Base-by-base conservation (phyloP, 2,329 filamentous ascomycete species). In the Byssochlamys sp. region DNA sequence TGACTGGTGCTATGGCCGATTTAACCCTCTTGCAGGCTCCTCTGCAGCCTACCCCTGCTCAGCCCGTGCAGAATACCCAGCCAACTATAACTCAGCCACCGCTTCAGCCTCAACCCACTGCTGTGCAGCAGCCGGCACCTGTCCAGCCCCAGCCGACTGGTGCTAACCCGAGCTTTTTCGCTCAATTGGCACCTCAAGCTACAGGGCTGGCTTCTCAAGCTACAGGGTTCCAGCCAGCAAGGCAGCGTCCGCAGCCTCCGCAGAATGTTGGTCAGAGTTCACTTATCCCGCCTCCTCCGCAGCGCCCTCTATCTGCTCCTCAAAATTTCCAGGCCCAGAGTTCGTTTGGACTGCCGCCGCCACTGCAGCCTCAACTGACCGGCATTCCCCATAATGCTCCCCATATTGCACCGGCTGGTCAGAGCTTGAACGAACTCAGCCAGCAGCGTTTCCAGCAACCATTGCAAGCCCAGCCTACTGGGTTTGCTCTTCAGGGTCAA, bases 281-380 rank as follows among this genome's bases (percentile, higher is more conserved):
- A 19, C 78, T 95, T 39, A 83, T 91, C 60, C 82, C 87, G 53
- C 90, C 91, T 6, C 90, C 89, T 19, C 90, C 91, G 10, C 83
- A 85, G 55, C 83, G 94, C 60, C 88, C 94, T 6, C 80, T 94
- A 11, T 96, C 92, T 48, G 92, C 94, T 45, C 92, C 94, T 27
- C 88, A 90, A 70, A 88, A 90, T 56, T 87, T 80, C 59, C 73
- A 84, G 54, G 87, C 88, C 68, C 84, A 85, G 52, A 91, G 81
- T 71, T 81, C 80, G 3, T 94, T 95, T 70, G 82, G 82, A 6
- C 83, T 87, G 19, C 83, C 87, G 19, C 84, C 89, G 54, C 85
- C 89, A 14, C 75, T 96, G 63, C 87, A 91, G 69, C 85, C 90
- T 55, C 92, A 96, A 69, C 83, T 91, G 72, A 96, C 94, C 4